A percentile compares a stretch with the other conserved stretches of the same genome.
phyloP scores from a whole-genome alignment of 2,329 filamentous ascomycete species.

The Trichoderma oligosporum region DNA sequence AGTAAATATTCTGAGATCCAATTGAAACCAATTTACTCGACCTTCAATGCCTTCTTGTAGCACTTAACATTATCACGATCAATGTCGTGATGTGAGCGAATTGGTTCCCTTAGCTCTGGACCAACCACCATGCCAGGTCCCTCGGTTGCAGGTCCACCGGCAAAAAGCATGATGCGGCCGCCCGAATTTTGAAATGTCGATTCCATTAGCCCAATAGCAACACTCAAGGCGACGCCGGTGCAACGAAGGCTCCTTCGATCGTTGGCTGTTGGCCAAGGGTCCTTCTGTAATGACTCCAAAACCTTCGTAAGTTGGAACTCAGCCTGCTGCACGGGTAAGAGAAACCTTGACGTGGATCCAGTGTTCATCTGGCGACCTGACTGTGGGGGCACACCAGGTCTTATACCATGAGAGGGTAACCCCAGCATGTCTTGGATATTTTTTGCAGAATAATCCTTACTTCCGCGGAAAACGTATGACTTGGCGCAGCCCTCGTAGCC shows the following conservation, averaged over 20 bases:
- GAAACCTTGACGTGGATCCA: conserved; percentile 81
- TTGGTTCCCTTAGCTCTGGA: conserved; percentile 90
- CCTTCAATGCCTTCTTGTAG: conserved; percentile 98
- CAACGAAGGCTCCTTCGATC: conserved; percentile 88
- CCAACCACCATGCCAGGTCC: conserved; percentile 96
- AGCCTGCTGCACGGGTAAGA: conserved; percentile 90
- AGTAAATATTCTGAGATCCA: not conserved
- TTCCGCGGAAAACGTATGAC: conserved; percentile 96
- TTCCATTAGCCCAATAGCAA: conserved; percentile 88
- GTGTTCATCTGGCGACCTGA: conserved; percentile 72
- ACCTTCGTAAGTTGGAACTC: conserved; percentile 97
- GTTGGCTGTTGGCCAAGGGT: conserved; percentile 94
- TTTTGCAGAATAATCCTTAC: conserved; percentile 96
- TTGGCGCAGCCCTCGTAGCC: conserved; percentile 98
- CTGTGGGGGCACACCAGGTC: conserved; percentile 70
- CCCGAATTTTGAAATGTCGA: conserved; percentile 94
- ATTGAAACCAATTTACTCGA: conserved; percentile 35
- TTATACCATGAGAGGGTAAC: conserved; percentile 65
- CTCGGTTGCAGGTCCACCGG: conserved; percentile 90
- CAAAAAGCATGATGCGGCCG: conserved; percentile 94
- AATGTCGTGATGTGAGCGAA: conserved; percentile 97
- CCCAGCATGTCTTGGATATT: conserved; percentile 99
- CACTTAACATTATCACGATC: conserved; percentile 99
- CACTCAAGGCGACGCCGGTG: conserved; percentile 92
- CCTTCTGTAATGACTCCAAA: conserved; percentile 90